Evolutionary conservation across 495 filamentous ascomycete species (phyloP).

Genomic region (Chaetomium fimeti): DNA sequence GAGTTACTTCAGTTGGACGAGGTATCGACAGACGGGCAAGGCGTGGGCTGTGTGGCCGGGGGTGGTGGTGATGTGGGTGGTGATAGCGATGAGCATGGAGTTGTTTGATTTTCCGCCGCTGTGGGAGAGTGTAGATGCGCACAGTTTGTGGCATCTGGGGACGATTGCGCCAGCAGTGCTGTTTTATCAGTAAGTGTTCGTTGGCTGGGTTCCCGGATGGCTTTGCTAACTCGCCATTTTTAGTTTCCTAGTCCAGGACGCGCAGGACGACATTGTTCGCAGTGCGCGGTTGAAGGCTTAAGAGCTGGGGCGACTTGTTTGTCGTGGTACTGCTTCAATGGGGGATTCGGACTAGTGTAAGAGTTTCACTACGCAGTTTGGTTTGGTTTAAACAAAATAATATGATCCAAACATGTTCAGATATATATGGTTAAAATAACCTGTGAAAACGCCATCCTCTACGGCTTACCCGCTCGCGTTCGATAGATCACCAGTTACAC

Average conservation of each 20-base stretch:
- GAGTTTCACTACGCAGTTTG: background rate
- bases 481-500: background rate
- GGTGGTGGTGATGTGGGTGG: constrained; percentile 87
- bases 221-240: background rate
- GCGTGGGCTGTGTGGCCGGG: constrained; percentile 91
- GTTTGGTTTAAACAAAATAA: background rate
- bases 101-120: constrained; percentile 89
- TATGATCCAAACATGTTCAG: background rate
- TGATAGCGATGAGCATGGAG: constrained; percentile 92
- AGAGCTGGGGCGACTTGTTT: background rate
- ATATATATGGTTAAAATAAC: background rate
- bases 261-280: constrained; percentile 67
- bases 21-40: constrained; percentile 64
- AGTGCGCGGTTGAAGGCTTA: constrained; percentile 40
- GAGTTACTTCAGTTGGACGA: constrained; percentile 74
- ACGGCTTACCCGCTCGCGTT: background rate
- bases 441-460: background rate
- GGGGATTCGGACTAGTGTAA: background rate
- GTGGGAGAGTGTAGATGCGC: constrained; percentile 81
- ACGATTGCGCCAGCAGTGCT: constrained; percentile 85
- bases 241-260: constrained; percentile 77
- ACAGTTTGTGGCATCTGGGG: constrained; percentile 93
- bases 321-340: background rate
- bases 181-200: constrained; percentile 83
- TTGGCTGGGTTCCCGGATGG: background rate